Conservation (phyloP, 1,139 yeast species). For the Taphrina pruni region DNA sequence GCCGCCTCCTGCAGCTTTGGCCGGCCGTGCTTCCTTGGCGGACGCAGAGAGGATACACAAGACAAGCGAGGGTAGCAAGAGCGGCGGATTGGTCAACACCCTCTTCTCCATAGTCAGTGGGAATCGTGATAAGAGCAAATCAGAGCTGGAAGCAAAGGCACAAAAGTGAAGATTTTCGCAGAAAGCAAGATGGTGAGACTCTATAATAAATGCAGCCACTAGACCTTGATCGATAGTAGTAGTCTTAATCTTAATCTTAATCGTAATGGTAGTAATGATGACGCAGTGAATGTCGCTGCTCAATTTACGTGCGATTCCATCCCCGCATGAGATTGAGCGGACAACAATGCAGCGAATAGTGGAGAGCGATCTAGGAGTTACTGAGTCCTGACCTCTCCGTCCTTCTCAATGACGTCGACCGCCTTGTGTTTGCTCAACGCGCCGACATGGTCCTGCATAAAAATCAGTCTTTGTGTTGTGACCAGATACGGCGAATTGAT, state of each 20-base stretch:
- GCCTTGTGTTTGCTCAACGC: constrained; percentile 37
- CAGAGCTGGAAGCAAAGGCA: constrained; percentile 3
- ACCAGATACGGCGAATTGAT: neutral
- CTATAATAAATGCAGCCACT: neutral
- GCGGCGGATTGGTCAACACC: constrained; percentile 31
- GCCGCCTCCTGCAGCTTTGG: constrained; percentile 39
- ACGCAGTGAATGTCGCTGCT: no score
- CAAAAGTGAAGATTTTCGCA: neutral
- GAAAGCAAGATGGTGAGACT: neutral
- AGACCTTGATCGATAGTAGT: neutral
- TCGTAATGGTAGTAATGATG: neutral
- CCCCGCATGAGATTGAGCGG: no score
- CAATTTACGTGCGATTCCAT: no score
- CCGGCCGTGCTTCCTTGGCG: constrained; percentile 34
- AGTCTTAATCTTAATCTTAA: no score
- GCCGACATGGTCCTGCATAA: constrained; percentile 26
- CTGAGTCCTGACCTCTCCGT: constrained; percentile 36
- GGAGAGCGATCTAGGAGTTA: neutral
- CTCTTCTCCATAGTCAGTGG: constrained; percentile 39
- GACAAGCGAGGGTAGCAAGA: constrained; percentile 33
- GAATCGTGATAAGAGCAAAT: constrained; percentile 27
- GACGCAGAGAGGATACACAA: constrained; percentile 31
- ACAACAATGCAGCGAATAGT: neutral
- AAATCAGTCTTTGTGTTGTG: neutral
- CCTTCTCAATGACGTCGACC: constrained; percentile 36